Base-by-base conservation (phyloP, 352 stramenopile genomes). In the Globisporangium middletonii region DNA sequence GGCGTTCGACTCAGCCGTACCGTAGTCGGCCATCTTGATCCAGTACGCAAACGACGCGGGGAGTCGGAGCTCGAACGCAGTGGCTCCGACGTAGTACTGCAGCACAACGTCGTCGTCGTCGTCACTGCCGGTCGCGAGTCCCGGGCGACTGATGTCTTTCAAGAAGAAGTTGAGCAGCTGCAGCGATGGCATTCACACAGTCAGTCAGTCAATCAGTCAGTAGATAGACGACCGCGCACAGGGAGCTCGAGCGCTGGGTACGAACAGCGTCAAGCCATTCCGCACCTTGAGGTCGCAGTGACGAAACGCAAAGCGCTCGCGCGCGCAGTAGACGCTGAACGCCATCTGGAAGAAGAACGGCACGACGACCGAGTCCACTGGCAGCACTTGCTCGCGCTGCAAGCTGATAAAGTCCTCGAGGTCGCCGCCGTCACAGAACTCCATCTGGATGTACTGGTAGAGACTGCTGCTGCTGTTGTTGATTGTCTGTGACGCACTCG, bases 1-100 rank as follows among this genome's bases (percentile, higher is more conserved):
- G 1, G 65, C 63, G 51, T 88, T 83, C 28, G 98, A 91, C 59
- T 98, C 91, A 6, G 96, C 89, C 2, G 97, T 98, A 2, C 97
- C 97, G 73, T 98, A 99, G 70, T 99, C 97, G 8, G 96, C 97
- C 19, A 99, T 74, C 72, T 99, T 99, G 16, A 98, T 92, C 78
- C 78, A 92, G 50, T 91, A 93, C 30, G 79, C 83, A 60, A 84
- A 89, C 4, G 69, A 73, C 2, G 62, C 64, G 5, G 82, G 78
- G 56, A 92, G 72, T 53, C 57, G 67, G 4, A 93, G 54, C 45
- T 84, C 68, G 64, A 92, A 92, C 19, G 62, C 58, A 6, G 47
- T 51, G 26, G 86, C 64, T 38, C 84, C 83, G 37, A 95, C 52
- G 11, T 63, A 56, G 52, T 93, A 95, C n/a, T 73, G 67, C 49